Evolutionary conservation across 345 rosid species (phyloP).

Genomic region (Brassica rapa): DNA sequence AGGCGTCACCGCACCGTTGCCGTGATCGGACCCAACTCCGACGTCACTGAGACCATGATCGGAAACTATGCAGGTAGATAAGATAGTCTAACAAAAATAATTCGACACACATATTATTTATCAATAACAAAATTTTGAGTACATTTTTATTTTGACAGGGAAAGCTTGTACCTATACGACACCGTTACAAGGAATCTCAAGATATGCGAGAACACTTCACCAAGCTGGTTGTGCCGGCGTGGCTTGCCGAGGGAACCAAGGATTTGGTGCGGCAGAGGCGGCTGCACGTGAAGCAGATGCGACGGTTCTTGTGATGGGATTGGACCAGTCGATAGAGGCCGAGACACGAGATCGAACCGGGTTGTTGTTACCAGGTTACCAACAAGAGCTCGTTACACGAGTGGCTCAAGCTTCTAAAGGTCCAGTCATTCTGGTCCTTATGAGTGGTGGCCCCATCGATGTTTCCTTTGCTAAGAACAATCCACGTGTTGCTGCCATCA

Average conservation of each 20-base stretch:
- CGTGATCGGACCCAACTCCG: conserved; percentile 93
- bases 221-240: conserved; percentile 66
- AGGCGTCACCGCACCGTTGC: conserved; percentile 61
- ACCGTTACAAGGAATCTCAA: conserved; percentile 70
- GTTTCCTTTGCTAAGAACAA: conserved; percentile 81
- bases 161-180: conserved; percentile 70
- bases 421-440: conserved; percentile 66
- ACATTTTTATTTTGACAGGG: conserved; percentile 41
- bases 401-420: conserved; percentile 76
- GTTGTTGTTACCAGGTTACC: conserved; percentile 69
- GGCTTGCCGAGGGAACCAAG: conserved; percentile 50
- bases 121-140: background rate
- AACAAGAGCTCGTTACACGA: conserved; percentile 70
- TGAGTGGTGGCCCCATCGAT: conserved; percentile 89
- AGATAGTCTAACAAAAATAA: background rate
- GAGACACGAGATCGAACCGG: conserved; percentile 71
- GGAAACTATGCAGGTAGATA: conserved; percentile 87
- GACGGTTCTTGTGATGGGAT: conserved; percentile 82
- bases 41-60: conserved; percentile 86
- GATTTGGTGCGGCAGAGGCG: conserved; percentile 52
- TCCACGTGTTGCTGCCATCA: conserved; percentile 67
- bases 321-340: conserved; percentile 86
- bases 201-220: conserved; percentile 60
- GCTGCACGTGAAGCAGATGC: conserved; percentile 74
- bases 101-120: background rate